These are phyloP conservation scores for Xylaria sp. DNA, from an alignment of 2,329 filamentous ascomycete genomes.

Conservation along the genomic window DNA sequence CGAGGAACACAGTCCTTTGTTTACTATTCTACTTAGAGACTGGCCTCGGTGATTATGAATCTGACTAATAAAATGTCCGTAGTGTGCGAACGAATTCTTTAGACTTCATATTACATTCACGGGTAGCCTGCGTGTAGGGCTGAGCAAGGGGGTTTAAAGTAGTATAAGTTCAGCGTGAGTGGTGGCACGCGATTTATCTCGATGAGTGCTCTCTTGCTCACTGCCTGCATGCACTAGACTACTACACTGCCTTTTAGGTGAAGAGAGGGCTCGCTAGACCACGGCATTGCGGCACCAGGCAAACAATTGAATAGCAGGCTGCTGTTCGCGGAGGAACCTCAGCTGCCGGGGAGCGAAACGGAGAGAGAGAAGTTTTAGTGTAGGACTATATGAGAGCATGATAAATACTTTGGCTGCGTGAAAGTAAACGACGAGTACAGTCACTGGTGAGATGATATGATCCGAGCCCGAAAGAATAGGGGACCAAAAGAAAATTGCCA, in stretches of 20 bases:
- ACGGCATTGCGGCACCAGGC: too few species aligned
- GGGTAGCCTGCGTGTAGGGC: constrained; percentile 16
- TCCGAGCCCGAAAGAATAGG: not conserved
- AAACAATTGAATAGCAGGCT: not conserved
- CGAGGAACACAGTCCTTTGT: not conserved
- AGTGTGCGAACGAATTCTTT: constrained; percentile 2
- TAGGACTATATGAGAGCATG: constrained; percentile 21
- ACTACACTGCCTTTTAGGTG: constrained; percentile 10
- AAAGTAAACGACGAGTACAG: too few species aligned
- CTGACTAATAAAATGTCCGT: not conserved
- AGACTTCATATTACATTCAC: not conserved
- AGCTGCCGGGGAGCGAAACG: not conserved
- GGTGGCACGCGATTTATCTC: not conserved
- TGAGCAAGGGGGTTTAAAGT: constrained; percentile 7
- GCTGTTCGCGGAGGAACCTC: too few species aligned
- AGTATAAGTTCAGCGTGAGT: not conserved
- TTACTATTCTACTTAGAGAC: constrained; percentile 2
- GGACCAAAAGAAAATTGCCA: not conserved
- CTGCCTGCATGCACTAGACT: not conserved
- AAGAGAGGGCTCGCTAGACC: not conserved
- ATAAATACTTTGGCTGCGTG: not conserved
- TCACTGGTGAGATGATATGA: constrained; percentile 1
- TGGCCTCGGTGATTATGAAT: constrained; percentile 14
- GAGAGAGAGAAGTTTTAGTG: constrained; percentile 6
- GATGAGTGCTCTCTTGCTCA: not conserved